Conservation (phyloP, 495 filamentous ascomycete genomes). For the Aspergillus mulundensis region DNA sequence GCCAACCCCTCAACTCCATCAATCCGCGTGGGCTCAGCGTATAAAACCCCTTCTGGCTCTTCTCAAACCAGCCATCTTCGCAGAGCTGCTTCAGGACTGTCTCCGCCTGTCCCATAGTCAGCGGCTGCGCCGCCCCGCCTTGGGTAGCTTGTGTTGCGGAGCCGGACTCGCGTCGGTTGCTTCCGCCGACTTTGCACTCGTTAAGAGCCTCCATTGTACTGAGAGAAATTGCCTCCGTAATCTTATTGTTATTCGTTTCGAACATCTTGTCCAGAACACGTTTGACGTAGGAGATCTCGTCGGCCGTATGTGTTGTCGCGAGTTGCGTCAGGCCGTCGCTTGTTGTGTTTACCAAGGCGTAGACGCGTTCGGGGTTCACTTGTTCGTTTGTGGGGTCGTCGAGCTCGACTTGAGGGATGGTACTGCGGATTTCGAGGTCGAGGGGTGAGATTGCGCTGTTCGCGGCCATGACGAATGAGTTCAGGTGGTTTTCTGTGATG, state of each 20-base stretch:
- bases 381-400: constrained; percentile 10
- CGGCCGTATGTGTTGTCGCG: constrained; percentile 72
- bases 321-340: constrained; percentile 80
- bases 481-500: constrained; percentile 65
- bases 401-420: constrained; percentile 53
- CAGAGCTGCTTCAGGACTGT: constrained; percentile 63
- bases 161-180: constrained; percentile 35
- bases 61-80: constrained; percentile 81
- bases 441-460: constrained; percentile 70
- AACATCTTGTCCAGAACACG: constrained; percentile 90
- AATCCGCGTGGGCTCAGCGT: constrained; percentile 70
- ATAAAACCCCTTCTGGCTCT: constrained; percentile 64
- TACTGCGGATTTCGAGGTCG: constrained; percentile 81
- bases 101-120: constrained; percentile 77
- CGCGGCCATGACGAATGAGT: constrained; percentile 61
- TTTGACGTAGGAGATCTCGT: constrained; percentile 89
- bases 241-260: constrained; percentile 70
- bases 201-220: constrained; percentile 68
- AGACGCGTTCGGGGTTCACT: constrained; percentile 42
- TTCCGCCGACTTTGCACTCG: constrained; percentile 28
- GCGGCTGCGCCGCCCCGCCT: constrained; percentile 45
- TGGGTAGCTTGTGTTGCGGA: constrained; percentile 33
- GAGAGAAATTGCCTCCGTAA: constrained; percentile 76
- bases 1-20: constrained; percentile 79
- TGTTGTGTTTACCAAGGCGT: constrained; percentile 82